phyloP scores from a whole-genome alignment of 441 rosid species.

The Erodium moschatum region DNA sequence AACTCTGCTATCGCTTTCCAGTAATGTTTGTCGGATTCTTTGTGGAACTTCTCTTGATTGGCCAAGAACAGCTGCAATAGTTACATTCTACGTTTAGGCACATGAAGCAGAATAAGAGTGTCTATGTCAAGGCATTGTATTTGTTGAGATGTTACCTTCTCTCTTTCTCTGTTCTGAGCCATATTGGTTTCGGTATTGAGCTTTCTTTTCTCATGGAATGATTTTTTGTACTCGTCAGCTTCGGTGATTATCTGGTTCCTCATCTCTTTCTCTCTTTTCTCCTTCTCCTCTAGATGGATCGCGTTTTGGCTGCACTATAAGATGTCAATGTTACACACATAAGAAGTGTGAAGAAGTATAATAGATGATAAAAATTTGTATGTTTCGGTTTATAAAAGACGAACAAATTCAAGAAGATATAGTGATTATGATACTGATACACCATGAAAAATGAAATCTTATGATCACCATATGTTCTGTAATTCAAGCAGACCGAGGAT shows the following conservation, averaged over 20 bases:
- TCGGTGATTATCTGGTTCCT: constrained; percentile 55
- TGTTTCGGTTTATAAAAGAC: too few species aligned
- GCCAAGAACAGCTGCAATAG: constrained; percentile 50
- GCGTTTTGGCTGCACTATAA: constrained; percentile 50
- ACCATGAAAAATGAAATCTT: too few species aligned
- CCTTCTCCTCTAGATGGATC: constrained; percentile 64
- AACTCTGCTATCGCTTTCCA: constrained; percentile 90
- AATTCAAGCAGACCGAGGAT: too few species aligned
- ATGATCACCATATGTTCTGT: too few species aligned
- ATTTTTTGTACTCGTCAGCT: constrained; percentile 45
- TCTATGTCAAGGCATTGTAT: neutral
- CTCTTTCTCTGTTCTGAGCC: constrained; percentile 53
- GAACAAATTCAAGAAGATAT: too few species aligned
- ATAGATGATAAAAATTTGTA: too few species aligned
- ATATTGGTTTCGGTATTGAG: constrained; percentile 52
- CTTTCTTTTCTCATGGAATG: constrained; percentile 60
- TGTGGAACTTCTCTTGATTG: constrained; percentile 85
- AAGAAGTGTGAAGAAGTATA: neutral
- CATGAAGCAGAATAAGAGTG: too few species aligned
- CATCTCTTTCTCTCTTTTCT: constrained; percentile 64
- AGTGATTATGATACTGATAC: too few species aligned
- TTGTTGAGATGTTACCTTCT: constrained; percentile 35
- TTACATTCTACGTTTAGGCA: neutral
- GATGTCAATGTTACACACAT: neutral
- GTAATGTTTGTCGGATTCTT: constrained; percentile 73